These are phyloP conservation scores for Kalmusia sp. DNA, from an alignment of 2,329 filamentous ascomycete genomes.

Conservation along the genomic window DNA sequence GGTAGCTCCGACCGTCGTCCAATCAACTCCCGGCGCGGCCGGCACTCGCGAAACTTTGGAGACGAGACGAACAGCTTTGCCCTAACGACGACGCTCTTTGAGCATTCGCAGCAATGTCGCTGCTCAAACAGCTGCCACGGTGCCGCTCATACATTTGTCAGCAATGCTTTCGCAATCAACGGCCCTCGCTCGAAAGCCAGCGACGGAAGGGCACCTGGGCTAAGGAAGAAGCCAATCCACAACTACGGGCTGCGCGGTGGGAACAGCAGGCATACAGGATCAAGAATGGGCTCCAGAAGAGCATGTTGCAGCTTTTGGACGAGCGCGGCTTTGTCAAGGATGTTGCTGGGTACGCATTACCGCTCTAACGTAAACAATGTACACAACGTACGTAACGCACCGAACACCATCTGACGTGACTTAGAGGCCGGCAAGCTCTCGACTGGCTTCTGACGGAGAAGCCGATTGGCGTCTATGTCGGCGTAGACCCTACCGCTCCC, in stretches of 20 bases:
- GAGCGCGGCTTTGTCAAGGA: slow-evolving; percentile 78
- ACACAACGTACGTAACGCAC: too few species aligned
- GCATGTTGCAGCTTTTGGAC: slow-evolving; percentile 69
- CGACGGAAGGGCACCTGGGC: slow-evolving; percentile 30
- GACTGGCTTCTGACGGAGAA: slow-evolving; percentile 69
- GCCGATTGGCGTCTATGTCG: slow-evolving; percentile 77
- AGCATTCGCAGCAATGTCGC: slow-evolving; percentile 36
- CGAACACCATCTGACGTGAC: slow-evolving; percentile 17
- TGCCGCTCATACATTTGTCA: slow-evolving; percentile 34
- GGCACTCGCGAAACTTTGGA: slow-evolving; percentile 30
- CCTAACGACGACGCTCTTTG: background rate
- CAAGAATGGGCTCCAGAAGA: slow-evolving; percentile 36
- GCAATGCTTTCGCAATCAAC: slow-evolving; percentile 34
- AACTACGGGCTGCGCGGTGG: slow-evolving; percentile 29
- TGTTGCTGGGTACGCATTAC: slow-evolving; percentile 69
- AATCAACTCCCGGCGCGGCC: slow-evolving; percentile 14
- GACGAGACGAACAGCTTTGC: slow-evolving; percentile 4
- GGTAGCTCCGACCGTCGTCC: slow-evolving; percentile 6
- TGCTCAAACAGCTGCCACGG: slow-evolving; percentile 36
- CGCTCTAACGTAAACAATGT: too few species aligned
- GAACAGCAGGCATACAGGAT: slow-evolving; percentile 37
- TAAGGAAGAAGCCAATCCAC: slow-evolving; percentile 23
- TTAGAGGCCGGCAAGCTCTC: slow-evolving; percentile 59
- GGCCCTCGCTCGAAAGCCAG: slow-evolving; percentile 20
- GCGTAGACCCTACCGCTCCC: slow-evolving; percentile 80